Base-by-base conservation (phyloP, 495 filamentous ascomycete genomes). In the Hypoxylon fragiforme region DNA sequence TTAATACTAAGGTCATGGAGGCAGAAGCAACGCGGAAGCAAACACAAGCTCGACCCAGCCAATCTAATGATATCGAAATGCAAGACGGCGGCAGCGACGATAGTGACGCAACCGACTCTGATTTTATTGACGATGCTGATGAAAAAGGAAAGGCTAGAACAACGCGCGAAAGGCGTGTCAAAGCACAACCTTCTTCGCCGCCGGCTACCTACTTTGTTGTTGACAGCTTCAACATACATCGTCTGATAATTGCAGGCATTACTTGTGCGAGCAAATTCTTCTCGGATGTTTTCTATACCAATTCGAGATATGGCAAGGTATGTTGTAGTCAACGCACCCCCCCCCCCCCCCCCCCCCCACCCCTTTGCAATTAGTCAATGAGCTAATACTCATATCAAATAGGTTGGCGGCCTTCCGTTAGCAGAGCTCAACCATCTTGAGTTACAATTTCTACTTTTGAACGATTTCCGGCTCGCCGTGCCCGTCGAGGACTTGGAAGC, bases 241-340 rank as follows among this genome's bases (percentile, higher is more conserved):
- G 94, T 20, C 75, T 99, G 45, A 92, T 97, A 37, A 99, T 99
- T 70, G 91, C 94, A 7, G 94, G 92, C 15, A 95, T 99, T 38
- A 97, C 94, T 12, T 97, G 95, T 70, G 92, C 95, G 8, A 96
- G 92, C 81, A 99, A 99, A 74, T 99, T 97, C 79, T 99, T 99
- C 70, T 97, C 92, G 2, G 94, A 99, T 76, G 91, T 97, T 35
- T 99, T 99, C 64, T 99, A 97, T 65, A 99, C 94, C 13, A 99
- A 99, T 73, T 97, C 95, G 37, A 80, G 94, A 81, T 99, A 99
- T 70, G 94, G 95, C 54, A 99, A 97, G 88, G 94, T 96, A 81
- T 56, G 78, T 66, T 43, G 12, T 13, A n/a, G n/a, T n/a, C n/a
- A n/a, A n/a, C n/a, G n/a, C n/a, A n/a, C n/a, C n/a, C n/a, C n/a